Conservation (phyloP, 2,329 filamentous ascomycete genomes). For the Dactylellina drechsleri region DNA sequence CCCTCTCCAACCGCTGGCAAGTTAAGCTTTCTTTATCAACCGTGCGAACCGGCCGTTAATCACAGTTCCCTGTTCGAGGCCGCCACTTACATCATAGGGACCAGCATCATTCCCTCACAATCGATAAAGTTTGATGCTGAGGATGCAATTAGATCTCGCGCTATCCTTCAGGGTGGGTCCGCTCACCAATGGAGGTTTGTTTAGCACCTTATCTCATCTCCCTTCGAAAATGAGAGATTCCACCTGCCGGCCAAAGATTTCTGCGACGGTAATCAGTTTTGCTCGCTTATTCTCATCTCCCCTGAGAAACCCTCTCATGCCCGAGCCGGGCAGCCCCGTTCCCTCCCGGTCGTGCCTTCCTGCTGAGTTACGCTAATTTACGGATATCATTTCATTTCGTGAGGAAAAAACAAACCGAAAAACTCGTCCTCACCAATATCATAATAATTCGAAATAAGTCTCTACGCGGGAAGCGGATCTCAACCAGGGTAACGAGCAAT, state of each 20-base stretch:
- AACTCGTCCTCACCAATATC: too few species aligned
- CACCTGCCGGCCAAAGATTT: too few species aligned
- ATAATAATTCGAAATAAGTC: background rate
- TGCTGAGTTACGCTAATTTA: conserved; percentile 37
- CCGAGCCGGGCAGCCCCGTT: too few species aligned
- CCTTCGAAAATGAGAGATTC: conserved; percentile 4
- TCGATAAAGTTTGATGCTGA: conserved; percentile 32
- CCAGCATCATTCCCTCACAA: conserved; percentile 1
- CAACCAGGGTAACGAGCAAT: background rate
- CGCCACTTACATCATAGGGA: conserved; percentile 24
- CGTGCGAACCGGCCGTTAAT: conserved; percentile 50
- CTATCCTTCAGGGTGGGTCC: conserved; percentile 15
- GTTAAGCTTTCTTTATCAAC: conserved; percentile 49
- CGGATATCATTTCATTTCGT: too few species aligned
- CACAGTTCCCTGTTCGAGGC: conserved; percentile 24
- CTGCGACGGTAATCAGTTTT: too few species aligned
- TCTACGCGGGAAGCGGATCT: conserved; percentile 6
- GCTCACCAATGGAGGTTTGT: background rate
- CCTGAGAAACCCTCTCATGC: too few species aligned
- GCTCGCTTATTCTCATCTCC: too few species aligned
- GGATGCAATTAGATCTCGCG: conserved; percentile 1
- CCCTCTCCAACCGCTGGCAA: background rate
- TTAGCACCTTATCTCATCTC: conserved; percentile 44
- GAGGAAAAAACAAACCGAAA: background rate
- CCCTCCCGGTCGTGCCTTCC: background rate